A percentile compares a stretch with the other conserved stretches of the same genome.
These are phyloP conservation scores for Zygotorulaspora florentina DNA, from an alignment of 805 yeast genomes.

Conservation along the genomic window DNA sequence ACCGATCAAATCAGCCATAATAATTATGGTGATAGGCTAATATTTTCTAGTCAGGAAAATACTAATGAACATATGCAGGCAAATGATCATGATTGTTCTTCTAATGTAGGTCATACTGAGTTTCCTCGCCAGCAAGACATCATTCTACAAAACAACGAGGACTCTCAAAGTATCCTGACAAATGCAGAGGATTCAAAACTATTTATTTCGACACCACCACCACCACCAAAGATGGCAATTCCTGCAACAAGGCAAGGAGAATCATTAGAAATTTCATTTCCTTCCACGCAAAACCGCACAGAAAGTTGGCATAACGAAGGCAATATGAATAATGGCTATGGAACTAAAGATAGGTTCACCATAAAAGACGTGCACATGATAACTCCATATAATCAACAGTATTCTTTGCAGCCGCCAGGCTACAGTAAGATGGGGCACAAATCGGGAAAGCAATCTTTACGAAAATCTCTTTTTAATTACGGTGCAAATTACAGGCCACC, in stretches of 20 bases:
- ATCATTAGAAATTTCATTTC: constrained; percentile 64
- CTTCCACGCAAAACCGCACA: constrained; percentile 2
- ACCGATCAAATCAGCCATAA: constrained; percentile 14
- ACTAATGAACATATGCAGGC: constrained; percentile 2
- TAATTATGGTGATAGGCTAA: constrained; percentile 9
- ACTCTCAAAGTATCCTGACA: constrained; percentile 34
- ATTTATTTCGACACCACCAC: constrained; percentile 44
- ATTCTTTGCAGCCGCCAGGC: constrained; percentile 8
- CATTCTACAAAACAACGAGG: constrained; percentile 31
- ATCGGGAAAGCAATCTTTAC: constrained; percentile 18
- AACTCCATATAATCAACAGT: constrained; percentile 12
- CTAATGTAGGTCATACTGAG: constrained; percentile 5
- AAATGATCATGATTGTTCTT: constrained; percentile 3
- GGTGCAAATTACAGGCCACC: constrained; percentile 15
- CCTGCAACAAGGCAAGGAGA: constrained; percentile 80
- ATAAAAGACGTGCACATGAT: constrained; percentile 29
- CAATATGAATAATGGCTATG: constrained; percentile 9
- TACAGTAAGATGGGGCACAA: constrained; percentile 7
- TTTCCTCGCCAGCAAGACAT: constrained; percentile 18
- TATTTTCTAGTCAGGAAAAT: constrained; percentile 9
- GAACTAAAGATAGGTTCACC: constrained; percentile 25
- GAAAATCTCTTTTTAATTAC: constrained; percentile 29
- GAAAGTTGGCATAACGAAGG: constrained; percentile 10
- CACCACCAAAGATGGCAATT: constrained; percentile 71
- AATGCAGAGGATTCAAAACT: constrained; percentile 35